Conservation (phyloP, 495 filamentous ascomycete genomes). For the Antarctomyces pellizariae region DNA sequence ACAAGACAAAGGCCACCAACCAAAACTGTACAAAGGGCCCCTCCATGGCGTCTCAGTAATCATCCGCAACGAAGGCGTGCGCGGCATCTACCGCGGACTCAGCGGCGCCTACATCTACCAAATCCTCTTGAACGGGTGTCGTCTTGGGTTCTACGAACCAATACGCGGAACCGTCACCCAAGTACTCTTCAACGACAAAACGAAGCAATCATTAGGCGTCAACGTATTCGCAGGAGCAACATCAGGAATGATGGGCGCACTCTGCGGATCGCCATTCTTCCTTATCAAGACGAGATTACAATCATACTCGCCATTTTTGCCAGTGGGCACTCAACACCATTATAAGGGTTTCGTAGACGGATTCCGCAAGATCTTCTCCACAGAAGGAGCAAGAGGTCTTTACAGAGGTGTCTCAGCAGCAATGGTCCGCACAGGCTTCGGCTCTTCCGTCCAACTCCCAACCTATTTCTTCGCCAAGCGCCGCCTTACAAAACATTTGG, state of each 20-base stretch:
- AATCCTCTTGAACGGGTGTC: conserved; percentile 86
- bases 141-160: conserved; percentile 94
- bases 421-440: conserved; percentile 94
- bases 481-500: conserved; percentile 51
- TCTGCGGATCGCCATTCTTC: conserved; percentile 86
- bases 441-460: conserved; percentile 81
- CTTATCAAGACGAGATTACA: conserved; percentile 95
- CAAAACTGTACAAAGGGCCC: conserved; percentile 76
- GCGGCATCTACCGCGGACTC: conserved; percentile 72
- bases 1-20: conserved; percentile 59
- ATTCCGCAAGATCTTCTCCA: conserved; percentile 46
- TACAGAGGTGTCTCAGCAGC: conserved; percentile 81
- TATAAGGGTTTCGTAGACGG: conserved; percentile 78
- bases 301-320: conserved; percentile 80
- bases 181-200: conserved; percentile 42
- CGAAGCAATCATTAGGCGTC: conserved; percentile 57
- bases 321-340: conserved; percentile 85
- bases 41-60: conserved; percentile 83
- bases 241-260: conserved; percentile 75
- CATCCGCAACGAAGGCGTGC: conserved; percentile 68
- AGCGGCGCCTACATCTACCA: conserved; percentile 94
- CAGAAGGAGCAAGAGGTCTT: conserved; percentile 57
- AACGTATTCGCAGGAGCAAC: conserved; percentile 83
- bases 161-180: conserved; percentile 44
- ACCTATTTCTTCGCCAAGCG: conserved; percentile 98